Evolutionary conservation across 148 eudicot genomes (phyloP).

Genomic region (Silene uniflora): DNA sequence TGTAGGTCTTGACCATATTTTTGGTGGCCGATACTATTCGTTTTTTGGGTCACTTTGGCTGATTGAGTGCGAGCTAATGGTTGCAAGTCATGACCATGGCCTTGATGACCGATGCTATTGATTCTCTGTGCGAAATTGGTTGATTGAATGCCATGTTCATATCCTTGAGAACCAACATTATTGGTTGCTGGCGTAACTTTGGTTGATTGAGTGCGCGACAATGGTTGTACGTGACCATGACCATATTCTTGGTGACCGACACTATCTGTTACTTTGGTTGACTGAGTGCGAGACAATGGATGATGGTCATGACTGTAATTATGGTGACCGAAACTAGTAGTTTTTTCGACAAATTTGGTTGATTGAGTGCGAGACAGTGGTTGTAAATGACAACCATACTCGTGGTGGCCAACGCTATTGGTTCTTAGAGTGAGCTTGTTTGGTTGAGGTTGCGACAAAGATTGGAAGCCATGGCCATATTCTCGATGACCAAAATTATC

Average conservation of each 20-base stretch:
- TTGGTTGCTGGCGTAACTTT: slow-evolving; percentile 9
- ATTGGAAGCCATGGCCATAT: neutral
- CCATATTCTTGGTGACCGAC: slow-evolving; percentile 3
- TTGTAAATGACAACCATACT: neutral
- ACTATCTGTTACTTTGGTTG: slow-evolving; percentile 12
- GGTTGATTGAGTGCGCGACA: neutral
- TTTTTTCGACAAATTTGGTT: neutral
- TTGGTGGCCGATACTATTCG: neutral
- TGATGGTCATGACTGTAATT: neutral
- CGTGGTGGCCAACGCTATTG: slow-evolving; percentile 3
- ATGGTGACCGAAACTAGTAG: neutral
- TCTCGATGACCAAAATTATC: slow-evolving; percentile 1
- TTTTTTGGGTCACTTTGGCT: slow-evolving; percentile 14
- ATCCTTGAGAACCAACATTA: slow-evolving; percentile 2
- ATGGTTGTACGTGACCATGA: neutral
- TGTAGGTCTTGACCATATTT: slow-evolving; percentile 10
- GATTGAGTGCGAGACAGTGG: slow-evolving; percentile 7
- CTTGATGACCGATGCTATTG: slow-evolving; percentile 3
- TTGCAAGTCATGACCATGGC: slow-evolving; percentile 5
- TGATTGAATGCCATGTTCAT: neutral
- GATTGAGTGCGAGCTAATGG: slow-evolving; percentile 14
- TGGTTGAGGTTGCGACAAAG: neutral
- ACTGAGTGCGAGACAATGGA: slow-evolving; percentile 1
- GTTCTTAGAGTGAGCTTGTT: neutral
- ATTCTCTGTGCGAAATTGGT: neutral